A percentile compares a stretch with the other conserved stretches of the same genome.
These are phyloP conservation scores for Cladosporium colombiae DNA, from an alignment of 2,329 filamentous ascomycete species.

Conservation along the genomic window DNA sequence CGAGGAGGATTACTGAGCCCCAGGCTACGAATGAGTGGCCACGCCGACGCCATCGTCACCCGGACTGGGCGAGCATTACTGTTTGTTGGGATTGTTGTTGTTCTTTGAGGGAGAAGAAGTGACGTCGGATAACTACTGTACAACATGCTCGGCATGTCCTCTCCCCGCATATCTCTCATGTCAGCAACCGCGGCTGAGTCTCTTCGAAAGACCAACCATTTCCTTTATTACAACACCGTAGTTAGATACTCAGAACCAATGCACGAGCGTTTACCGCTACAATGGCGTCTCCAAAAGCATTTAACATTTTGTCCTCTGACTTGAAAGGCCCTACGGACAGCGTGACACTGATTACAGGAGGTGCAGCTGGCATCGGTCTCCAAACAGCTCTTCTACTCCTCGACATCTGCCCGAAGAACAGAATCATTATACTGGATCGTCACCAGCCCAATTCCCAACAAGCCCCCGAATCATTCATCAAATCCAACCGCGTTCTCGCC, in stretches of 20 bases:
- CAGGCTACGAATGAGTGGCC: background rate
- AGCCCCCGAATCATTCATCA: slow-evolving; percentile 16
- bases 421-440: slow-evolving; percentile 33
- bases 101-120: background rate
- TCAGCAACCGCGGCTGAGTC: slow-evolving; percentile 15
- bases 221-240: background rate
- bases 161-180: slow-evolving; percentile 7
- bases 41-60: background rate
- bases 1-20: background rate
- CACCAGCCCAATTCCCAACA: slow-evolving; percentile 23
- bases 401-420: slow-evolving; percentile 31
- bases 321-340: slow-evolving; percentile 30
- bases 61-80: background rate
- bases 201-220: background rate
- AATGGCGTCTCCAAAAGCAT: slow-evolving; percentile 32
- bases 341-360: slow-evolving; percentile 36
- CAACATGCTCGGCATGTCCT: background rate
- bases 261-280: slow-evolving; percentile 1
- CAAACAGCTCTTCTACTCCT: slow-evolving; percentile 36
- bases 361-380: slow-evolving; percentile 34
- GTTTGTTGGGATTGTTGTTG: background rate
- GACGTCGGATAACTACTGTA: background rate
- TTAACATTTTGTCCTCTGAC: slow-evolving; percentile 29
- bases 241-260: background rate
- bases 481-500: slow-evolving; percentile 35